Percentiles rank a stretch among this genome's conserved stretches.
Conservation (phyloP, 306 rosid species). For the Nissolia schottii region DNA sequence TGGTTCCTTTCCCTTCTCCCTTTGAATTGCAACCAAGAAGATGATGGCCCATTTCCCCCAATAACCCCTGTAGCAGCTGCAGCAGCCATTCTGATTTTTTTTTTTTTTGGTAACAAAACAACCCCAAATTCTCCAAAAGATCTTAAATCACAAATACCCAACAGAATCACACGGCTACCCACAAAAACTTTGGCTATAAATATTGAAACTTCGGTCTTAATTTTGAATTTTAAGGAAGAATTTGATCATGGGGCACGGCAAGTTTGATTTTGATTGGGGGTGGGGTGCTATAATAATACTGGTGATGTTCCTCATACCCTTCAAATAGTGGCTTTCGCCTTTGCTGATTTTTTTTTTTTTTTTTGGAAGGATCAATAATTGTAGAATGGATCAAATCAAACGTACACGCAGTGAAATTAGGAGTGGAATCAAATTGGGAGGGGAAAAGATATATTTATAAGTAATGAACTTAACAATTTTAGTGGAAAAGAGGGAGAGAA, state of each 20-base stretch:
- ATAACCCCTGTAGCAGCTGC: constrained; percentile 51
- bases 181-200: constrained; percentile 20
- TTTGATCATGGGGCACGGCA: constrained; percentile 36
- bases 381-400: not conserved
- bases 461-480: not conserved
- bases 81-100: constrained; percentile 69
- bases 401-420: not conserved
- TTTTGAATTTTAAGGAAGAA: not conserved
- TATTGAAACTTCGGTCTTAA: not conserved
- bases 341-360: not conserved
- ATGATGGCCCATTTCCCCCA: constrained; percentile 43
- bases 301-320: too few species aligned
- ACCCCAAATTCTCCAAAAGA: constrained; percentile 3
- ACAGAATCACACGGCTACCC: not conserved
- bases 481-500: constrained; percentile 1
- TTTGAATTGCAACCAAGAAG: constrained; percentile 42
- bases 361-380: not conserved
- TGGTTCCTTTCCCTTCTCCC: constrained; percentile 24
- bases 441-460: not conserved
- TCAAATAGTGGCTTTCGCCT: constrained; percentile 5
- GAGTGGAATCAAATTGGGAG: not conserved
- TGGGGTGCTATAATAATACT: not conserved
- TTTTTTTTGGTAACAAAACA: not conserved
- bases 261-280: constrained; percentile 15
- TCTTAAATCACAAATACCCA: not conserved